Evolutionary conservation across 345 rosid species (phyloP).

Genomic region (Eutrema japonicum): DNA sequence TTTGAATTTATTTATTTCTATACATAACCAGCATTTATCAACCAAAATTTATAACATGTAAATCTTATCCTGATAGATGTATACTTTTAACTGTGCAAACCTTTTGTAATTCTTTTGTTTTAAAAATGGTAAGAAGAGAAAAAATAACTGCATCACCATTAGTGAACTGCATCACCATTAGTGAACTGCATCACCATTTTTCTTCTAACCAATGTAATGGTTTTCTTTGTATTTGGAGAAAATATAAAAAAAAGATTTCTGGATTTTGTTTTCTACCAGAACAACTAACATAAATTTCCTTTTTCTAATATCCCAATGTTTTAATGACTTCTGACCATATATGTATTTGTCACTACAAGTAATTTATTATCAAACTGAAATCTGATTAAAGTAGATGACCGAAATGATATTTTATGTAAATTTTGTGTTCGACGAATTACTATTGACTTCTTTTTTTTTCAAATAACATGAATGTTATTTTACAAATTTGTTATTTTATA

Average conservation of each 20-base stretch:
- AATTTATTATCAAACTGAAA: not conserved
- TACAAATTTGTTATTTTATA: not conserved
- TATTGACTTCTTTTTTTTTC: not conserved
- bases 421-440: not conserved
- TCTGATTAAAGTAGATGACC: not conserved
- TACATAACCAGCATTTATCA: not conserved
- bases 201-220: no score
- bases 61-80: not conserved
- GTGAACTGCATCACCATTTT: no score
- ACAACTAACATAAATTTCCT: conserved; percentile 3
- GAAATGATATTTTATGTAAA: not conserved
- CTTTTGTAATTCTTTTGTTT: not conserved
- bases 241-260: not conserved
- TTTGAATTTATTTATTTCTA: conserved; percentile 10
- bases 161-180: no score
- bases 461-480: not conserved
- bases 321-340: not conserved
- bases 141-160: conserved; percentile 1
- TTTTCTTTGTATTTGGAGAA: conserved; percentile 1
- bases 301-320: not conserved
- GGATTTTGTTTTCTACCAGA: not conserved
- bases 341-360: not conserved
- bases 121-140: not conserved
- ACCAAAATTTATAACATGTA: not conserved
- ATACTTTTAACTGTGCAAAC: not conserved